Evolutionary conservation across 768 basidiomycete genomes (phyloP), one percentile per base, ranked within the genome.

Genomic region (Grammothele lineata): DNA sequence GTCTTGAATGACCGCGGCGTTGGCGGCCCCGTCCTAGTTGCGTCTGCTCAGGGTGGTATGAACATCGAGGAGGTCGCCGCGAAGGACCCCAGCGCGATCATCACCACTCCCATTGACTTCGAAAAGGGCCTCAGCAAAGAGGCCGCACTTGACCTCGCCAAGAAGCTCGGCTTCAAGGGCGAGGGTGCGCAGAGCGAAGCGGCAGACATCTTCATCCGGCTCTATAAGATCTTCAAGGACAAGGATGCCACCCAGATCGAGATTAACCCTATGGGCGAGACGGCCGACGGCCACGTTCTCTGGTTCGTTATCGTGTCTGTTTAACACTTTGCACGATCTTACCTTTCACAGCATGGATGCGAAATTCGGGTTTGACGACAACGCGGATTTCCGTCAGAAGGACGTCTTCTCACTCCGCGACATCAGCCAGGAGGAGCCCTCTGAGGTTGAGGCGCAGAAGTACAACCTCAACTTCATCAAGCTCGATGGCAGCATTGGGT

Each of bases 231-330:
- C 62, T 98, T 96, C 80, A 96, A 92, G 70, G 94, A 97, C 48
- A 98, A 94, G 74, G 96, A 99, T 63, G 93, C 96, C 1, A 98
- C 95, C 12, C 96, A 98, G 69, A 96, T 99, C 59, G 96, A 99
- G 72, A 99, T 99, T 66, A 99, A 99, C 71, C 96, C 96, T 17
- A 75, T 99, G 76, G 91, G 92, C 2, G 84, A 97, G 68, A 87
- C 94, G 23, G 77, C 72, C 12, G 93, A 97, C 59, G 96, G 96
- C 7, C 77, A 77, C 50, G 94, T 99, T 42, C 83, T 98, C 40
- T 98, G 95, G 92, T 92, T 58, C 55, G 80, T 69, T 4, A 34
- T 7, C 36, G 11, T 6, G 7, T 11, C 10, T 37, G 7, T 3
- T 11, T 21, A n/a, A 15, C 21, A 1, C 30, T 32, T 15, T 32